Evolutionary conservation across 495 filamentous ascomycete species (phyloP).

Genomic region (Tuber aestivum): DNA sequence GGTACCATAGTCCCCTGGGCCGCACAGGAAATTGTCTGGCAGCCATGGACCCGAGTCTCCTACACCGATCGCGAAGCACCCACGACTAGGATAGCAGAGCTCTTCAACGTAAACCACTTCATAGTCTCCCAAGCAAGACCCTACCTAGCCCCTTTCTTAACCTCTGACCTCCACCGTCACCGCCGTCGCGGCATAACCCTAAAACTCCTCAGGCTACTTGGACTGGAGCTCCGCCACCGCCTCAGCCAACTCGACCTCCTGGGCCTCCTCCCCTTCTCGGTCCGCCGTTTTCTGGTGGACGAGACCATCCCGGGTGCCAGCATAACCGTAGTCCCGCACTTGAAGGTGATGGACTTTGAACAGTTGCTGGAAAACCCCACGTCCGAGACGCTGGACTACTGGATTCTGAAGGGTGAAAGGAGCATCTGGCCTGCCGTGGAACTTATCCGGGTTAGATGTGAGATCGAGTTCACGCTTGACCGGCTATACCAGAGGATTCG

Average conservation of each 20-base stretch:
- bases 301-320: slow-evolving; percentile 77
- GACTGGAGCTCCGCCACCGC: slow-evolving; percentile 73
- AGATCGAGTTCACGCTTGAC: slow-evolving; percentile 81
- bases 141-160: slow-evolving; percentile 78
- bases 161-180: slow-evolving; percentile 66
- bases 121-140: slow-evolving; percentile 73
- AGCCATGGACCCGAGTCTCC: slow-evolving; percentile 60
- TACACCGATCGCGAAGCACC: slow-evolving; percentile 75
- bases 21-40: slow-evolving; percentile 60
- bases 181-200: slow-evolving; percentile 54
- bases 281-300: slow-evolving; percentile 77
- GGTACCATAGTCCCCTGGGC: slow-evolving; percentile 79
- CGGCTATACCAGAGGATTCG: slow-evolving; percentile 72
- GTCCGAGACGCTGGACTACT: slow-evolving; percentile 67
- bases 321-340: slow-evolving; percentile 74
- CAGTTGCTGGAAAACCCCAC: slow-evolving; percentile 76
- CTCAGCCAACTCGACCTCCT: slow-evolving; percentile 75
- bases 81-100: slow-evolving; percentile 72
- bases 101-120: slow-evolving; percentile 92
- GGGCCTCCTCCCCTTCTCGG: slow-evolving; percentile 58
- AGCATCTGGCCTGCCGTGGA: slow-evolving; percentile 90
- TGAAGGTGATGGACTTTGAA: slow-evolving; percentile 64
- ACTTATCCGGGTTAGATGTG: slow-evolving; percentile 75
- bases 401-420: slow-evolving; percentile 77
- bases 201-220: slow-evolving; percentile 62